Base-by-base conservation (phyloP, 352 stramenopile species). In the Pilasporangium apinafurcum region DNA sequence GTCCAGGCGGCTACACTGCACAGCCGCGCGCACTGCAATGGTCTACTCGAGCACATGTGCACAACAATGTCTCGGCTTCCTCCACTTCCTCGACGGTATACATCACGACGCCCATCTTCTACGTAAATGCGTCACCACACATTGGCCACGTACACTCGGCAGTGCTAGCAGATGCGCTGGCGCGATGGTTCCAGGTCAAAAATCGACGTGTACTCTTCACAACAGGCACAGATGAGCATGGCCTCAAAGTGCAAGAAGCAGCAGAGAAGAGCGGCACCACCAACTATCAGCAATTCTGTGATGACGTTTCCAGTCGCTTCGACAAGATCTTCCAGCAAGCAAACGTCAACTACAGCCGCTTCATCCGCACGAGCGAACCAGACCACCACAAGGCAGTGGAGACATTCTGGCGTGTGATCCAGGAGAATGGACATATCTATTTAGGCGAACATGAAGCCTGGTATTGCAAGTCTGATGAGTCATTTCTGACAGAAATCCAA, bases 81-180 rank as follows among this genome's bases (percentile, higher is more conserved):
- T n/a, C n/a, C n/a, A n/a, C n/a, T n/a, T n/a, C n/a, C 22, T 31
- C 13, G 28, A 52, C 49, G 24, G 70, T 66, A 22, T 68, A 80
- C 24, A 76, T 99, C 43, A 98, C 94, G 41, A 99, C 97, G n/a
- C 96, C 97, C 6, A 99, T 99, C 51, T 99, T 98, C 68, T 99
- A 99, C 71, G 96, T 99, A 30, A 99, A 99, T 59, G 96, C 97
- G 55, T 86, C 96, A 59, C 97, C 97, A 18, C 97, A 99, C 73
- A 98, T 99, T 40, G 97, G 97, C 32, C 96, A 99, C 78, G 92
- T 98, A 31, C 98, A 99, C 77, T 99, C 95, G 35, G 89, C 81
- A 3, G 68, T 97, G 44, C 69, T 99, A 29, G 83, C 67, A 47
- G 96, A 85, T 59, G 92, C 59, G 37, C 86, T 84, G 52, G 76